Evolutionary conservation across 352 stramenopile genomes (phyloP), one percentile per base, ranked within the genome.

Genomic region (Phytophthora kernoviae): DNA sequence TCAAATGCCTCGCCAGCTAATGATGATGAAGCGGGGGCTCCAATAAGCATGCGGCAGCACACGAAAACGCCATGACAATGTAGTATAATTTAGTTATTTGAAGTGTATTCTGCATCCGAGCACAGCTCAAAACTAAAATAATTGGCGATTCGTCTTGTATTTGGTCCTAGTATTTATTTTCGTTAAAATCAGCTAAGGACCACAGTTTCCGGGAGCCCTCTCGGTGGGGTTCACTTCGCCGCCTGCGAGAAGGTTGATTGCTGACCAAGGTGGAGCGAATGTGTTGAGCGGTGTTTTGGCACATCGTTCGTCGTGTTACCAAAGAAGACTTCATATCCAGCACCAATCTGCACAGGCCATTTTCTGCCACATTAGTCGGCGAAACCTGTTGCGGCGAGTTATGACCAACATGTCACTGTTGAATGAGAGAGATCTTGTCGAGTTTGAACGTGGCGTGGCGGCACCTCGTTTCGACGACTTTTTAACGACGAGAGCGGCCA

Each of bases 21-120:
- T 46, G 20, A n/a, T 39, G 9, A 18, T 22, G 10, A 56, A 52
- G 53, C 45, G 47, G 20, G 22, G 24, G 18, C 12, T 41, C 34
- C 34, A 70, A 37, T 65, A 39, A 65, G 12, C 22, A 26, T 18
- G 18, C 18, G 41, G 20, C 3, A 27, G 18, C n/a, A 47, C 3
- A 30, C 18, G 41, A 24, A 17, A 21, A 41, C 47, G 10, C 10
- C 2, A 22, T 20, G 20, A 11, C 33, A n/a, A 20, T 65, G 44
- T 70, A 65, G 26, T 55, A 62, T 55, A 64, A 64, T 27, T 65
- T 65, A 69, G 54, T 37, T 60, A 42, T 53, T 40, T 21, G 49
- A 52, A 62, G 54, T 68, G 33, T 64, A 62, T 34, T 32, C 40
- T 58, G 37, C 47, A 48, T 22, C 6, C 15, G 14, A 20, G 36